Base-by-base conservation (phyloP, 2,329 filamentous ascomycete species). In the Trichoderma koningii region DNA sequence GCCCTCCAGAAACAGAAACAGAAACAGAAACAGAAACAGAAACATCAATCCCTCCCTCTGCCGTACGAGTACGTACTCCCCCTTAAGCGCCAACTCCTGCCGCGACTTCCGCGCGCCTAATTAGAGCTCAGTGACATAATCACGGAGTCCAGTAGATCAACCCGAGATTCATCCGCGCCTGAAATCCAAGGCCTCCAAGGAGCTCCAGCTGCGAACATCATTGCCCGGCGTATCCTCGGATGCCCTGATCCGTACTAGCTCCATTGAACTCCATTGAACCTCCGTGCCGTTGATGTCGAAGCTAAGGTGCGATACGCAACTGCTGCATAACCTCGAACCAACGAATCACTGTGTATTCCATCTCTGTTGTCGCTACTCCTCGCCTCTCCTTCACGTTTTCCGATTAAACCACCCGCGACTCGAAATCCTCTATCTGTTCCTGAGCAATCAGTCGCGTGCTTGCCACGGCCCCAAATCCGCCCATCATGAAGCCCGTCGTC, bases 401-500 rank as follows among this genome's bases (percentile, higher is more conserved):
- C 38, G 19, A n/a, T 23, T 23, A 7, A 34, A 10, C n/a, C 14
- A 14, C 50, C 26, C 17, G 14, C 1, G 30, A 9, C 30, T 30
- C 30, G 6, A n/a, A 10, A 21, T 30, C 15, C 50, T 38, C 12
- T n/a, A 15, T 3, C 23, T 3, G 17, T 6, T 7, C 28, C 44
- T n/a, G 7, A 44, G 26, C 52, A 23, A 19, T 23, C 12, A 26
- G 30, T 53, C 45, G 52, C 52, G 59, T 52, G 38, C 41, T 34
- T 30, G 10, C 28, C 44, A 23, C 10, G 55, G 3, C 34, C 12
- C 12, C 10, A 38, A 30, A 38, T 19, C 63, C 60, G 52, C 64
- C 78, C 82, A 86, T 74, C 75, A 97, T 97, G 93, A 97, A 97
- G 89, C 93, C 94, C 71, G 83, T 98, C 76, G 91, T 98, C 72